Conservation (phyloP, 1,139 yeast species). For the Pichia sp. region DNA sequence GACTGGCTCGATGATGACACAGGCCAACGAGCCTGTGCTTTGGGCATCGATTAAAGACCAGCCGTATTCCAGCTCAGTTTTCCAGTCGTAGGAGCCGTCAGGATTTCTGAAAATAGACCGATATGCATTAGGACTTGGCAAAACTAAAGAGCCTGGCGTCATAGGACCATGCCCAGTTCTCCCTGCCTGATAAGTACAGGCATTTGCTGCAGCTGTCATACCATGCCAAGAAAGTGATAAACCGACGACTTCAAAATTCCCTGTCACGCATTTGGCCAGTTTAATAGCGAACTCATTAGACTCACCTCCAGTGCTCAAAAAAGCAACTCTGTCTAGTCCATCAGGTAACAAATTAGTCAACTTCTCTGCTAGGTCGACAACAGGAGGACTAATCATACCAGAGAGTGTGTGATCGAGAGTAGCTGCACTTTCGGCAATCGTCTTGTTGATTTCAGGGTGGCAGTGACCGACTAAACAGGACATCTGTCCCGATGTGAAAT, state of each 20-base stretch:
- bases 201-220: constrained; percentile 29
- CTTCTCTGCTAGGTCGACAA: constrained; percentile 26
- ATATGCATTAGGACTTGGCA: constrained; percentile 29
- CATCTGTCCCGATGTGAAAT: constrained; percentile 31
- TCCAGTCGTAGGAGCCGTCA: constrained; percentile 30
- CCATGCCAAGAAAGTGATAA: constrained; percentile 31
- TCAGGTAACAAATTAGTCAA: constrained; percentile 22
- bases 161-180: constrained; percentile 28
- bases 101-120: constrained; percentile 27
- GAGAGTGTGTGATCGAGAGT: constrained; percentile 27
- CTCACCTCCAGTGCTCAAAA: constrained; percentile 28
- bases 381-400: constrained; percentile 30
- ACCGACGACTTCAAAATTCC: constrained; percentile 29
- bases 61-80: constrained; percentile 28
- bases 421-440: constrained; percentile 21
- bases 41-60: constrained; percentile 18
- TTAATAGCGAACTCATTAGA: constrained; percentile 28
- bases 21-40: constrained; percentile 26
- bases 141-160: constrained; percentile 27
- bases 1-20: constrained; percentile 23
- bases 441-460: constrained; percentile 24
- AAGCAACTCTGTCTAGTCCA: constrained; percentile 25
- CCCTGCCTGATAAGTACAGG: constrained; percentile 27
- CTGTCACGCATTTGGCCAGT: constrained; percentile 26
- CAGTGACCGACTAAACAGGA: constrained; percentile 29